Conservation (phyloP, 75 land plant genomes). For the Cryptomeria japonica region DNA sequence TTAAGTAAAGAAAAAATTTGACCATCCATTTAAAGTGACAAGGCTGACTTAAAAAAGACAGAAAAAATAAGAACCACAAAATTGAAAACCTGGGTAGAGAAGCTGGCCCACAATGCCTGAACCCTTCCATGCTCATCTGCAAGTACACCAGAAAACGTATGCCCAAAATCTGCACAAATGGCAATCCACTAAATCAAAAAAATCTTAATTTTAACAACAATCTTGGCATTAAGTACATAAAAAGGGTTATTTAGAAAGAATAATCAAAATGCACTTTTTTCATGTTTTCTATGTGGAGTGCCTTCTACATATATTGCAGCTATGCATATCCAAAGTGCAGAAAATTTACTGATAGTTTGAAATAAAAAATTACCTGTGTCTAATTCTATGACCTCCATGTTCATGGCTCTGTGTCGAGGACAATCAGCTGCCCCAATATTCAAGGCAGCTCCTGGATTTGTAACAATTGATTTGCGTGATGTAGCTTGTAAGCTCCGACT, state of each 20-base stretch:
- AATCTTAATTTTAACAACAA: neutral
- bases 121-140: conserved; percentile 90
- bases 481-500: conserved; percentile 90
- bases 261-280: neutral
- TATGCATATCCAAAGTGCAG: neutral
- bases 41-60: neutral
- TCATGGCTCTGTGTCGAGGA: conserved; percentile 90
- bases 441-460: conserved; percentile 85
- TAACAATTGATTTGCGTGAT: conserved; percentile 88
- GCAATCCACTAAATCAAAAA: neutral
- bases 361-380: conserved; percentile 67
- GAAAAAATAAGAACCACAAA: neutral
- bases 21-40: neutral
- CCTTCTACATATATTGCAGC: neutral
- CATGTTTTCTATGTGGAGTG: neutral
- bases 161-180: conserved; percentile 75
- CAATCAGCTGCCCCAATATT: conserved; percentile 89
- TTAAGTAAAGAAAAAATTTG: neutral
- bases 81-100: conserved; percentile 84
- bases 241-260: neutral
- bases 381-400: conserved; percentile 97
- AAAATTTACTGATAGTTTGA: neutral
- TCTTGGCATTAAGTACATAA: neutral
- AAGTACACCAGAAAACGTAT: conserved; percentile 87
- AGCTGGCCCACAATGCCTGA: conserved; percentile 96